phyloP scores from a whole-genome alignment of 169 alveolate species.

The Cryptosporidium tyzzeri region DNA sequence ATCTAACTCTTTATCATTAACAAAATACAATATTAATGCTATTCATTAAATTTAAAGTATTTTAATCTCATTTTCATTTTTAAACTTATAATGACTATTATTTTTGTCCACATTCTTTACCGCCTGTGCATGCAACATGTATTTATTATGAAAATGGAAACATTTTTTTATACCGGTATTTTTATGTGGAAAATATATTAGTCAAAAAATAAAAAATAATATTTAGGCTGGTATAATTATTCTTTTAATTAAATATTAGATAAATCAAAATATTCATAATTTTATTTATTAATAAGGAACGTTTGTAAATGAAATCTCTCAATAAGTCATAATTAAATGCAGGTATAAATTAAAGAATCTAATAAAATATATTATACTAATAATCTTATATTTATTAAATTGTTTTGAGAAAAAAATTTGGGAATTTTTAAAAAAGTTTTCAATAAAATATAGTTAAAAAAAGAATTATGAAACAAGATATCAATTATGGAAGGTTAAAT shows the following conservation, averaged over 20 bases:
- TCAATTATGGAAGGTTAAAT: background rate
- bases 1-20: too few species aligned
- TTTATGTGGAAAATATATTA: background rate
- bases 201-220: background rate
- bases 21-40: background rate
- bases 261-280: too few species aligned
- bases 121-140: constrained; percentile 8
- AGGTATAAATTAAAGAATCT: too few species aligned
- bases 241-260: background rate
- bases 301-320: background rate
- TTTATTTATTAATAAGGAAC: background rate
- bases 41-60: background rate
- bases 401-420: too few species aligned
- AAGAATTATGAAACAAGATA: background rate
- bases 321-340: background rate
- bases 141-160: background rate
- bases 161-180: constrained; percentile 1
- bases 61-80: background rate
- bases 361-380: too few species aligned
- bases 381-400: too few species aligned
- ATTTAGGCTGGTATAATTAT: background rate
- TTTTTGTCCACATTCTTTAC: background rate
- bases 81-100: background rate
- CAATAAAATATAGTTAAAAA: too few species aligned
- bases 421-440: background rate